Evolutionary conservation across 2,329 filamentous ascomycete species (phyloP), one percentile per base, ranked within the genome.

Genomic region (Pyrenochaeta sp.): DNA sequence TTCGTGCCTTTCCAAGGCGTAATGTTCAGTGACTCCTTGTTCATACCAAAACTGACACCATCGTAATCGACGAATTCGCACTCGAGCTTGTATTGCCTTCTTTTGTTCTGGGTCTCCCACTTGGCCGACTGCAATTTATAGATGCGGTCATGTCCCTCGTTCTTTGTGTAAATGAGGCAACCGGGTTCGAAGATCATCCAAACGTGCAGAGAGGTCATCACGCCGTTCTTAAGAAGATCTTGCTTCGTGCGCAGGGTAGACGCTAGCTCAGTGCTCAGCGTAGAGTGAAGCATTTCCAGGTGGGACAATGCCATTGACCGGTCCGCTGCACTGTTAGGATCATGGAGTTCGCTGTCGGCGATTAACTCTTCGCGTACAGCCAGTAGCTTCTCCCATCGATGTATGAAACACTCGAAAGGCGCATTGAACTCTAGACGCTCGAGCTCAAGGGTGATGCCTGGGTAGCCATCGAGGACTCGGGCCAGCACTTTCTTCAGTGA

Each of bases 1-100:
- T 61, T 59, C 1, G 80, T 83, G 5, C 82, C 80, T 8, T 28
- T 52, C 48, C 58, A 58, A 8, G 56, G 30, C 3, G 19, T 44
- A 52, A 68, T 57, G 9, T 47, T 27, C 15, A 73, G 58, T 5
- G 15, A 42, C 34, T 66, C 43, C n/a, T 47, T 57, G 30, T 46
- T 52, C 24, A 54, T 59, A n/a, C 71, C 72, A 36, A 72, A 72
- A 8, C 61, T 37, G n/a, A 53, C 56, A 7, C 72, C 72, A 52
- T 74, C 70, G 45, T 51, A 72, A 40, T 73, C 67, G 27, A 74
- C 59, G 32, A 60, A 74, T 15, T 63, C 52, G 39, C 61, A 62
- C 9, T 57, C 43, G 8, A 68, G 36, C 15, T 56, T 42, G 34
- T 52, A 68, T 12, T 55, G 24, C 13, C 40, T 51, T 0, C 49